Conservation (phyloP, 2,329 filamentous ascomycete genomes). For the Aspergillus fumigatus region DNA sequence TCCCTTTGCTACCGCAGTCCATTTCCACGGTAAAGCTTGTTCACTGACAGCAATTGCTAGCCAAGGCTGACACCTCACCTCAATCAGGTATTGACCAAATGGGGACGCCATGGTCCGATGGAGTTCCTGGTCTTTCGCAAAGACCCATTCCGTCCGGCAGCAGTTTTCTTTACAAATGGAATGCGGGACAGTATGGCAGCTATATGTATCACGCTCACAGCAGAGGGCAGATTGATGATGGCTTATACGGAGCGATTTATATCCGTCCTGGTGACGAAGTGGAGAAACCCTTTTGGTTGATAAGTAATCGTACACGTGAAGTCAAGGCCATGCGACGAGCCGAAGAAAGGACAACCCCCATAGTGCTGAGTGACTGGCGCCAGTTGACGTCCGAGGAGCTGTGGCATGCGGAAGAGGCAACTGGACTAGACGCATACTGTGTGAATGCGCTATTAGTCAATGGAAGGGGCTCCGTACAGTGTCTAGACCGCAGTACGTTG, state of each 20-base stretch:
- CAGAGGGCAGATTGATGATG: constrained; percentile 54
- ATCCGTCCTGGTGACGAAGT: constrained; percentile 39
- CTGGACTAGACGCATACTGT: constrained; percentile 45
- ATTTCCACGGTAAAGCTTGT: constrained; percentile 27
- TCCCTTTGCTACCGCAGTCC: constrained; percentile 21
- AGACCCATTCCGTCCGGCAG: constrained; percentile 46
- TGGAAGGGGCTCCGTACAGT: constrained; percentile 53
- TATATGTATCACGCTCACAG: constrained; percentile 59
- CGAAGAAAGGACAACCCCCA: constrained; percentile 41
- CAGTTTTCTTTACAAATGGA: constrained; percentile 50
- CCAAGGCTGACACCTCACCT: not conserved
- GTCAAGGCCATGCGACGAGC: constrained; percentile 45
- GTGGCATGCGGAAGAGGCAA: constrained; percentile 20
- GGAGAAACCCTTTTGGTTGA: constrained; percentile 47
- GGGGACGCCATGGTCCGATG: constrained; percentile 55
- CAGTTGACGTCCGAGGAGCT: constrained; percentile 49
- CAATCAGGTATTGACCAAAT: constrained; percentile 42
- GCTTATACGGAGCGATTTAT: constrained; percentile 52
- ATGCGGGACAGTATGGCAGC: constrained; percentile 51
- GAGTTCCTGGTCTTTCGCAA: constrained; percentile 53
- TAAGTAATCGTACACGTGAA: constrained; percentile 36
- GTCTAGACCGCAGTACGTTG: constrained; percentile 44
- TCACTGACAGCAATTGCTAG: not conserved
- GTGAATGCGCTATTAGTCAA: constrained; percentile 58
- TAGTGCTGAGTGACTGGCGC: constrained; percentile 54